Percentiles rank a stretch among this genome's conserved stretches.
phyloP scores from a whole-genome alignment of 768 basidiomycete genomes.

The Mycena alexandri region DNA sequence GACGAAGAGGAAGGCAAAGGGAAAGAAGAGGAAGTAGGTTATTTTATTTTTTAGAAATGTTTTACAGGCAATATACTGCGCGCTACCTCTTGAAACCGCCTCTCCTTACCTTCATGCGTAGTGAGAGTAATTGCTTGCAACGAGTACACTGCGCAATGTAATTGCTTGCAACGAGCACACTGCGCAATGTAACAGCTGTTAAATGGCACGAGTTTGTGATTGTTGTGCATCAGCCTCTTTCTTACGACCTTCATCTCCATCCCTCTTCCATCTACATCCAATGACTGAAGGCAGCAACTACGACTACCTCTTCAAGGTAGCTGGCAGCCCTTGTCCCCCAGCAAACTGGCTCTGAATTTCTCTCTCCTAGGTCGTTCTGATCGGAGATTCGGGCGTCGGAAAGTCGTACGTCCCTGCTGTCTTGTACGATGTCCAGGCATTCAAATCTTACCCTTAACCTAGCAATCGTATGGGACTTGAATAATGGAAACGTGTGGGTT shows the following conservation, averaged over 20 bases:
- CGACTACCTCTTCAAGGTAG: slow-evolving; percentile 98
- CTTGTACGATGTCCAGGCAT: slow-evolving; percentile 19
- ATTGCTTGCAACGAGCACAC: too few relatives aligned
- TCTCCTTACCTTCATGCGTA: too few relatives aligned
- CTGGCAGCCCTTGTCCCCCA: neutral
- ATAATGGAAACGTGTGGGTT: neutral
- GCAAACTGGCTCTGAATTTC: slow-evolving; percentile 25
- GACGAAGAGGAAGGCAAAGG: slow-evolving; percentile 45
- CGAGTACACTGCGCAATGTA: too few relatives aligned
- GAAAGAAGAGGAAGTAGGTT: slow-evolving; percentile 45
- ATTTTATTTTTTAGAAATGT: too few relatives aligned
- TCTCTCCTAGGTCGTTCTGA: slow-evolving; percentile 86
- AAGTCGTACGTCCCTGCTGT: slow-evolving; percentile 86
- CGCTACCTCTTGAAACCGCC: too few relatives aligned
- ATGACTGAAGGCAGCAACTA: slow-evolving; percentile 98
- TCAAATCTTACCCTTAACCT: slow-evolving; percentile 3
- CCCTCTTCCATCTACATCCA: slow-evolving; percentile 21
- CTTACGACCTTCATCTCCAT: neutral
- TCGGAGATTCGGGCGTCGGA: slow-evolving; percentile 99
- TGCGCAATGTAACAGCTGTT: neutral
- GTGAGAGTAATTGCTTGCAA: too few relatives aligned
- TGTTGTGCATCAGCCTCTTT: too few relatives aligned
- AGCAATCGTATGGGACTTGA: slow-evolving; percentile 50
- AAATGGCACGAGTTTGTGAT: neutral
- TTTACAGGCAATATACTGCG: too few relatives aligned